Conservation (phyloP, 768 basidiomycete genomes). For the Lanmaoa pseudosensibilis region DNA sequence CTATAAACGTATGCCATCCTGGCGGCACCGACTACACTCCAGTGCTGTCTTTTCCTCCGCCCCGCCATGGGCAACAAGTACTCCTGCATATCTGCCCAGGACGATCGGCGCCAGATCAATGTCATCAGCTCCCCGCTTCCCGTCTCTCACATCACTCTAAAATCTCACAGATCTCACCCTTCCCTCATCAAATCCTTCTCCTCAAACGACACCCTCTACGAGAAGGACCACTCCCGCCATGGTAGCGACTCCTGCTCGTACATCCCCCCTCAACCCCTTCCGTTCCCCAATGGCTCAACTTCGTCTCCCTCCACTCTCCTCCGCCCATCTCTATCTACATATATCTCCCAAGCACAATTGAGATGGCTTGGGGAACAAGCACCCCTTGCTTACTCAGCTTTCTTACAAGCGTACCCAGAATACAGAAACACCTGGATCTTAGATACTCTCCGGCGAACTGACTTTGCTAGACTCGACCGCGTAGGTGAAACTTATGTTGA, state of each 20-base stretch:
- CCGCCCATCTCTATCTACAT: slow-evolving; percentile 17
- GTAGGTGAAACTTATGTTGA: slow-evolving; percentile 78
- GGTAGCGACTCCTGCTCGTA: slow-evolving; percentile 6
- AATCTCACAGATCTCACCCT: slow-evolving; percentile 38
- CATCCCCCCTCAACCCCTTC: slow-evolving; percentile 1
- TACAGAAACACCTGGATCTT: slow-evolving; percentile 70
- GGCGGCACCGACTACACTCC: neutral
- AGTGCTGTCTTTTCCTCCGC: neutral
- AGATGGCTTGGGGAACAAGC: slow-evolving; percentile 35
- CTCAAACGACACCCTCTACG: slow-evolving; percentile 43
- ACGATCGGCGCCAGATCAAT: slow-evolving; percentile 6
- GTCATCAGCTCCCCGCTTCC: slow-evolving; percentile 12
- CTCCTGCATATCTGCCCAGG: slow-evolving; percentile 20
- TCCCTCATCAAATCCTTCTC: slow-evolving; percentile 37
- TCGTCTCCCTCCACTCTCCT: neutral
- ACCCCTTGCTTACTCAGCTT: slow-evolving; percentile 46
- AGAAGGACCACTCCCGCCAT: slow-evolving; percentile 22
- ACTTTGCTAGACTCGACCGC: slow-evolving; percentile 59
- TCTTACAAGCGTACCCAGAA: slow-evolving; percentile 48
- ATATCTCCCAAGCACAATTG: slow-evolving; percentile 29
- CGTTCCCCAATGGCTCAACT: neutral
- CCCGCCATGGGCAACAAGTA: slow-evolving; percentile 34
- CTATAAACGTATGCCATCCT: slow-evolving; percentile 19
- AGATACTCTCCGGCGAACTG: slow-evolving; percentile 63
- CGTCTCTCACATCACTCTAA: slow-evolving; percentile 39